A percentile compares a stretch with the other conserved stretches of the same genome.
phyloP scores from a whole-genome alignment of 2,329 filamentous ascomycete species.

The Neocucurbitaria cava region DNA sequence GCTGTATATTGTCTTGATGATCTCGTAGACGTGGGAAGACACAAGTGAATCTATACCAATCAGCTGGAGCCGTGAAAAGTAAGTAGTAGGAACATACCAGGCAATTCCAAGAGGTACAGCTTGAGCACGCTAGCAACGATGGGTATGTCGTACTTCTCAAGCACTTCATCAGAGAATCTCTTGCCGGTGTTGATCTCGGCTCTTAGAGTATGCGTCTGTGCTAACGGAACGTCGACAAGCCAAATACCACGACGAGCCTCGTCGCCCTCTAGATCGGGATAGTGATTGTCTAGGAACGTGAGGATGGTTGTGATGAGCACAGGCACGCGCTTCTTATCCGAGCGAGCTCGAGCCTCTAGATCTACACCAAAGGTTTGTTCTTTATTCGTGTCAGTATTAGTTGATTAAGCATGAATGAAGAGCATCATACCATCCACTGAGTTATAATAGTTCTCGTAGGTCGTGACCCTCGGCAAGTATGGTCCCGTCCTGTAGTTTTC shows the following conservation, averaged over 20 bases:
- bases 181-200: slow-evolving; percentile 87
- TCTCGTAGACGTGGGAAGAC: slow-evolving; percentile 97
- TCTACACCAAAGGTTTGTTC: slow-evolving; percentile 98
- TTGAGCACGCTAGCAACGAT: slow-evolving; percentile 93
- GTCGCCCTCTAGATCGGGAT: slow-evolving; percentile 96
- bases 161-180: slow-evolving; percentile 73
- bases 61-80: slow-evolving; percentile 17
- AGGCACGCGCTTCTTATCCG: slow-evolving; percentile 94
- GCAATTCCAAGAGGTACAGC: slow-evolving; percentile 92
- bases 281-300: slow-evolving; percentile 95
- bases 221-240: slow-evolving; percentile 88
- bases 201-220: slow-evolving; percentile 84
- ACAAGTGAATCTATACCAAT: slow-evolving; percentile 82
- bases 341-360: slow-evolving; percentile 90
- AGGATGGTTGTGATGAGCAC: slow-evolving; percentile 90
- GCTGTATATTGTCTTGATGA: slow-evolving; percentile 96
- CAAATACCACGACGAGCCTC: slow-evolving; percentile 91
- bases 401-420: not conserved
- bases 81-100: slow-evolving; percentile 65
- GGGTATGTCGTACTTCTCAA: slow-evolving; percentile 90
- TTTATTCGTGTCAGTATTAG: slow-evolving; percentile 35
- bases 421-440: slow-evolving; percentile 73
- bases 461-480: slow-evolving; percentile 87
- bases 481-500: slow-evolving; percentile 97
- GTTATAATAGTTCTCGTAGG: slow-evolving; percentile 99